These are phyloP conservation scores for Avena eriantha DNA, from an alignment of 176 grass and related monocot species.

Conservation along the genomic window DNA sequence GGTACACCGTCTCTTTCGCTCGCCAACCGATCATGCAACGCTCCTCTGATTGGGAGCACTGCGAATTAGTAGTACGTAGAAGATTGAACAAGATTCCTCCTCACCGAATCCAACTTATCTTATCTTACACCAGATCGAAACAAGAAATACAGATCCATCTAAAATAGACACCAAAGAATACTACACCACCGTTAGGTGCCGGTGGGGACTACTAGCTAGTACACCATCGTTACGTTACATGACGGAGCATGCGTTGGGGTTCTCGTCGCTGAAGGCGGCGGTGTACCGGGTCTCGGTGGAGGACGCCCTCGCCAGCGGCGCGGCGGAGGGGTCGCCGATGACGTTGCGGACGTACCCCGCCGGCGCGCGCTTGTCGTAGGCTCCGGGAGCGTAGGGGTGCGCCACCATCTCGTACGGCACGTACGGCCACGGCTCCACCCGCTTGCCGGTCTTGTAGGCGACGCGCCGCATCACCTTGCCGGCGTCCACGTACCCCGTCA, in stretches of 20 bases:
- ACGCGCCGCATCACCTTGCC: conserved; percentile 69
- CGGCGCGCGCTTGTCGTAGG: conserved; percentile 83
- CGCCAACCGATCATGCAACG: neutral
- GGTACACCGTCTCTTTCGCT: no score
- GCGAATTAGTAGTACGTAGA: neutral
- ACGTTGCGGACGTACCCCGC: conserved; percentile 79
- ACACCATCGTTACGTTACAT: conserved; percentile 49
- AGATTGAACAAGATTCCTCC: neutral
- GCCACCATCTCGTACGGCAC: conserved; percentile 76
- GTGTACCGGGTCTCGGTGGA: conserved; percentile 74
- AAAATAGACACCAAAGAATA: neutral
- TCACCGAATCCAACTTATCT: neutral
- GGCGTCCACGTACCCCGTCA: conserved; percentile 75
- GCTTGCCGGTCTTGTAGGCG: conserved; percentile 75
- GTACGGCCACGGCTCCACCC: conserved; percentile 83
- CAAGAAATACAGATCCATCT: neutral
- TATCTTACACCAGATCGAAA: neutral
- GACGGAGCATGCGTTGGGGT: conserved; percentile 80
- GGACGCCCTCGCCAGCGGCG: conserved; percentile 69
- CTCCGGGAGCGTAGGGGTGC: conserved; percentile 77
- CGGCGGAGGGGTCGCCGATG: conserved; percentile 55
- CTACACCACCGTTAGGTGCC: no score
- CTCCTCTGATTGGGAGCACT: neutral
- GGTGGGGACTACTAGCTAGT: neutral
- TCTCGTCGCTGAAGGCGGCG: conserved; percentile 82